Evolutionary conservation across 2,329 filamentous ascomycete species (phyloP).

Genomic region (Dryadomyces quercivorus): DNA sequence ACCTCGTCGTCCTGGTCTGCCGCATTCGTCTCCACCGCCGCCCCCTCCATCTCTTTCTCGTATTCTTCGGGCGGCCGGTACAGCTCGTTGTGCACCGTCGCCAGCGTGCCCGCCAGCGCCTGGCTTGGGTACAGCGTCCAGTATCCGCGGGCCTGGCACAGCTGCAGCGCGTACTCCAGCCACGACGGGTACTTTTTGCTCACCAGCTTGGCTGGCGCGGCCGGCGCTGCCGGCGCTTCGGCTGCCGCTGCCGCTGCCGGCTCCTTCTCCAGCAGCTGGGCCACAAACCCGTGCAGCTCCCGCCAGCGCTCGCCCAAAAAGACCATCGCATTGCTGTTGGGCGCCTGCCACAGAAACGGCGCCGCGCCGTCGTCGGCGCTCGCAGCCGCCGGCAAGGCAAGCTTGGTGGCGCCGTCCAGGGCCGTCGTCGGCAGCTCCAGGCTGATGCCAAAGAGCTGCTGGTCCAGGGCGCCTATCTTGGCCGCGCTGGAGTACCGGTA

Average conservation of each 20-base stretch:
- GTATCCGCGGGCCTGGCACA: slow-evolving; percentile 67
- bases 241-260: slow-evolving; percentile 17
- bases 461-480: slow-evolving; percentile 31
- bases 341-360: slow-evolving; percentile 75
- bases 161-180: slow-evolving; percentile 65
- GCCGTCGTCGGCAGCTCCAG: slow-evolving; percentile 58
- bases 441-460: slow-evolving; percentile 62
- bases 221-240: slow-evolving; percentile 8
- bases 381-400: slow-evolving; percentile 28
- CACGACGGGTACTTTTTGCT: slow-evolving; percentile 60
- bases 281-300: slow-evolving; percentile 71
- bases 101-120: slow-evolving; percentile 39
- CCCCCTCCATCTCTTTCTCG: slow-evolving; percentile 15
- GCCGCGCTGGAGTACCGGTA: slow-evolving; percentile 55
- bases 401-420: slow-evolving; percentile 45
- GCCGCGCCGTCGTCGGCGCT: slow-evolving; percentile 13
- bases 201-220: slow-evolving; percentile 42
- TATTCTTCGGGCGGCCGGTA: slow-evolving; percentile 62
- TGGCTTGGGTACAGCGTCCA: slow-evolving; percentile 66
- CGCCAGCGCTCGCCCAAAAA: slow-evolving; percentile 80
- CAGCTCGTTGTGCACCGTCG: slow-evolving; percentile 68
- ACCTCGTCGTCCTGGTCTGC: slow-evolving; percentile 10
- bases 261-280: slow-evolving; percentile 40
- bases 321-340: slow-evolving; percentile 69
- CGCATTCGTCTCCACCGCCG: neutral